Evolutionary conservation across 352 stramenopile genomes (phyloP).

Genomic region (Aphanomyces invadans): DNA sequence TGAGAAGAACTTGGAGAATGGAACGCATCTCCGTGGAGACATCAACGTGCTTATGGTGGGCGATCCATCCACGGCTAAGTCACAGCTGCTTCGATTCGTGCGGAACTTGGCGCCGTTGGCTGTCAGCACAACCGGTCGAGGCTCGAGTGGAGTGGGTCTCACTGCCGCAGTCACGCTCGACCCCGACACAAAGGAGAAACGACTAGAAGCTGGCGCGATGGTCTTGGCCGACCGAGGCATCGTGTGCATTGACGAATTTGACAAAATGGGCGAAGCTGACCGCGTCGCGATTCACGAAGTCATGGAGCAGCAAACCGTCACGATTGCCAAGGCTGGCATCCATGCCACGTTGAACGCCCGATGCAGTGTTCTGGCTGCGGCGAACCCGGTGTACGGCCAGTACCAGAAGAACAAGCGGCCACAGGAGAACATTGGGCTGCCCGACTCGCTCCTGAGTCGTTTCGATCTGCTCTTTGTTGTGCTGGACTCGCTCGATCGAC

Average conservation of each 20-base stretch:
- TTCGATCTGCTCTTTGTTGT: constrained; percentile 99
- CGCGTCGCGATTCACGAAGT: constrained; percentile 99
- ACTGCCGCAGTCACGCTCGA: constrained; percentile 98
- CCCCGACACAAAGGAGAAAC: constrained; percentile 89
- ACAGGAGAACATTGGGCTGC: constrained; percentile 98
- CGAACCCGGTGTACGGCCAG: constrained; percentile 99
- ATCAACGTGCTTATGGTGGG: constrained; percentile 98
- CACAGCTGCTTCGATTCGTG: constrained; percentile 96
- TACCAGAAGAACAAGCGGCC: constrained; percentile 98
- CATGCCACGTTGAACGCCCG: constrained; percentile 98
- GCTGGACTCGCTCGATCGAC: constrained; percentile 95
- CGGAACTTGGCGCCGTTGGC: constrained; percentile 91
- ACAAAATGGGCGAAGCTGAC: constrained; percentile 97
- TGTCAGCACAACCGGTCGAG: constrained; percentile 85
- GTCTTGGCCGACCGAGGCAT: constrained; percentile 98
- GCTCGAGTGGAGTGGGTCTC: constrained; percentile 88
- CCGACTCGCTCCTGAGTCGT: constrained; percentile 98
- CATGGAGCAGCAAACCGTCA: constrained; percentile 99
- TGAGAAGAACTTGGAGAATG: constrained; percentile 97
- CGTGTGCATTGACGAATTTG: constrained; percentile 99
- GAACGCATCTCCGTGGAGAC: constrained; percentile 98
- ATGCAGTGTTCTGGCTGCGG: constrained; percentile 97
- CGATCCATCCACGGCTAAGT: constrained; percentile 98
- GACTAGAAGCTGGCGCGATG: constrained; percentile 97
- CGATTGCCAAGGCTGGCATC: constrained; percentile 99